Percentiles rank a stretch among this genome's conserved stretches.
Conservation (phyloP, 257 asterid species). For the Salvia splendens region DNA sequence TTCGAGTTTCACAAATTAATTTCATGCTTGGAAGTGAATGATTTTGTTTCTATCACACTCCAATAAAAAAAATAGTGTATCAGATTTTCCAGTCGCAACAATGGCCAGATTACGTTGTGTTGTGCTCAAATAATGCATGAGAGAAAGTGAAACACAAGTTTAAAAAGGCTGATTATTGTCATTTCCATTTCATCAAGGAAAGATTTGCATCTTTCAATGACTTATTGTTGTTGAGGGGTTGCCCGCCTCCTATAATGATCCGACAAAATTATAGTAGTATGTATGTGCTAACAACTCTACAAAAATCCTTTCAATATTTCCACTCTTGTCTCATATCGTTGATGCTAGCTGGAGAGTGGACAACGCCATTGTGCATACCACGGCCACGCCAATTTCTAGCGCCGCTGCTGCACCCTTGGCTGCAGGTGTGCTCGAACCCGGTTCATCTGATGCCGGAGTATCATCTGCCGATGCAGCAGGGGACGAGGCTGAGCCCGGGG, state of each 20-base stretch:
- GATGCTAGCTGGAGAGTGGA: conserved; percentile 32
- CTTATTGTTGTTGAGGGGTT: conserved; percentile 24
- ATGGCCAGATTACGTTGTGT: not conserved
- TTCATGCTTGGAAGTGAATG: too few relatives aligned
- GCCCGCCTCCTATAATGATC: conserved; percentile 17
- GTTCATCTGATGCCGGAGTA: not conserved
- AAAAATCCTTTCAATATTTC: not conserved
- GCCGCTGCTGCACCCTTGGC: conserved; percentile 19
- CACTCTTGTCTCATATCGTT: conserved; percentile 16
- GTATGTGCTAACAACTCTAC: not conserved
- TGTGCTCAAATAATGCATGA: too few relatives aligned
- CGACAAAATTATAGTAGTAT: not conserved
- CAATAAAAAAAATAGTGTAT: too few relatives aligned
- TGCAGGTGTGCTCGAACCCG: not conserved
- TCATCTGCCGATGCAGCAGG: not conserved
- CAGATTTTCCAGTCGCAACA: too few relatives aligned
- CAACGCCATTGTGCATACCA: conserved; percentile 21
- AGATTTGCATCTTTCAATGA: conserved; percentile 22
- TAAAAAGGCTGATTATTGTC: conserved; percentile 10
- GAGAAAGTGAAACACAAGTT: not conserved
- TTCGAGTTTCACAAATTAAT: too few relatives aligned
- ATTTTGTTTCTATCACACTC: too few relatives aligned
- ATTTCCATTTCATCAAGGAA: conserved; percentile 14
- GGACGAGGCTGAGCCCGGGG: not conserved
- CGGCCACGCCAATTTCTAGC: conserved; percentile 13